Conservation (phyloP, 768 basidiomycete genomes). For the Amanita thiersii region DNA sequence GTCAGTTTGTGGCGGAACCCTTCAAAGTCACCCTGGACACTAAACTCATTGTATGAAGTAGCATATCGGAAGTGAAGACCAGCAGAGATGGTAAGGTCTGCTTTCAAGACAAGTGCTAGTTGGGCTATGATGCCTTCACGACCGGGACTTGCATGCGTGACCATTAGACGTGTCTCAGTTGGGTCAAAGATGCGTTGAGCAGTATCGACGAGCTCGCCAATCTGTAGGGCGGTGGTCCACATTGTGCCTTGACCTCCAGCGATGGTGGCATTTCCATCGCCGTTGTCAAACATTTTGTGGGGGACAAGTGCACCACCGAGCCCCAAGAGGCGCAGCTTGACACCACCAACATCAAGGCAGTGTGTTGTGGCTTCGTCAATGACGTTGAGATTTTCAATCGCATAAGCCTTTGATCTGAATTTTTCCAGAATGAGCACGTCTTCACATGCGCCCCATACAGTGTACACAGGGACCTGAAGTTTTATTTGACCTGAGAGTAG, state of each 20-base stretch:
- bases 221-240: slow-evolving; percentile 97
- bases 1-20: slow-evolving; percentile 76
- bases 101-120: slow-evolving; percentile 84
- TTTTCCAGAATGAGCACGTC: slow-evolving; percentile 92
- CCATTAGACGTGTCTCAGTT: slow-evolving; percentile 87
- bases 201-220: slow-evolving; percentile 96
- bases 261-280: slow-evolving; percentile 92
- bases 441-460: slow-evolving; percentile 96
- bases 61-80: slow-evolving; percentile 98
- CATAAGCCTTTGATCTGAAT: slow-evolving; percentile 75
- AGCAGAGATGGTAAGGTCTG: slow-evolving; percentile 89
- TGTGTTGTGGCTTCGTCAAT: slow-evolving; percentile 96
- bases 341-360: slow-evolving; percentile 83
- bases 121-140: slow-evolving; percentile 90
- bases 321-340: slow-evolving; percentile 91
- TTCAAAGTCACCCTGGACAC: slow-evolving; percentile 84
- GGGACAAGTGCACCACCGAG: slow-evolving; percentile 91
- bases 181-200: slow-evolving; percentile 91
- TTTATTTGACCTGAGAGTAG: slow-evolving; percentile 87
- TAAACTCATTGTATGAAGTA: slow-evolving; percentile 94
- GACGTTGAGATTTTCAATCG: slow-evolving; percentile 84
- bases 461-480: slow-evolving; percentile 88
- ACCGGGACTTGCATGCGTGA: slow-evolving; percentile 89
- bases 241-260: slow-evolving; percentile 97
- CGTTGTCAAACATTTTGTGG: slow-evolving; percentile 93